These are phyloP conservation scores for Tuber microsphaerosporum DNA, from an alignment of 495 filamentous ascomycete species.

Conservation along the genomic window DNA sequence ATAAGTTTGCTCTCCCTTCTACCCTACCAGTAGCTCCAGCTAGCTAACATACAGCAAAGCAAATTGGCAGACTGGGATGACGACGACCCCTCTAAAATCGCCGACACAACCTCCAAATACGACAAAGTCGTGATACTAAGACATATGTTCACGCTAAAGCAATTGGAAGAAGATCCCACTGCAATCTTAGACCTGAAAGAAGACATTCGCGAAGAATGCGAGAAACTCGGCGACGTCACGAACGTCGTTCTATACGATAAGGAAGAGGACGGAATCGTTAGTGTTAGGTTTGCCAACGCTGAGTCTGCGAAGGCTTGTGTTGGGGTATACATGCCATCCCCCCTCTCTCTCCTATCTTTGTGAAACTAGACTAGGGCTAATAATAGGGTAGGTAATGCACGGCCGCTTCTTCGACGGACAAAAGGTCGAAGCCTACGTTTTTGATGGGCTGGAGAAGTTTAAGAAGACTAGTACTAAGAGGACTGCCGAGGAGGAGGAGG, in stretches of 20 bases:
- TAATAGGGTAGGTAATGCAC: slow-evolving; percentile 56
- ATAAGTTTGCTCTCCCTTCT: slow-evolving; percentile 47
- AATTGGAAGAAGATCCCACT: slow-evolving; percentile 74
- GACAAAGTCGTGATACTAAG: slow-evolving; percentile 82
- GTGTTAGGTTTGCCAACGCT: slow-evolving; percentile 64
- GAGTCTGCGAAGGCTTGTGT: slow-evolving; percentile 69
- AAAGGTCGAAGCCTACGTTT: slow-evolving; percentile 69
- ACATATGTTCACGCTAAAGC: slow-evolving; percentile 86
- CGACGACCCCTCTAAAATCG: slow-evolving; percentile 58
- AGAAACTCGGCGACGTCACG: slow-evolving; percentile 77
- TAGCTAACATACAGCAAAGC: slow-evolving; percentile 44
- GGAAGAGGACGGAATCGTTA: slow-evolving; percentile 80
- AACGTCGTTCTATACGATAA: slow-evolving; percentile 85
- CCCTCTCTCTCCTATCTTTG: not conserved
- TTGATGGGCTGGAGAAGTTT: slow-evolving; percentile 69
- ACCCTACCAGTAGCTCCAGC: not conserved
- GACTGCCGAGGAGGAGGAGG: slow-evolving; percentile 44
- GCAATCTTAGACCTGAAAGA: slow-evolving; percentile 86
- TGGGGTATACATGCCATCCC: slow-evolving; percentile 44
- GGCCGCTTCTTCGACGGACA: slow-evolving; percentile 70
- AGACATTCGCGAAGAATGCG: slow-evolving; percentile 84
- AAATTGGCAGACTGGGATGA: slow-evolving; percentile 92
- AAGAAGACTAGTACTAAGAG: slow-evolving; percentile 56
- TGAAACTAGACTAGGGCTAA: slow-evolving; percentile 6
- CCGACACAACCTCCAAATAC: slow-evolving; percentile 55